Evolutionary conservation across 129 eudicot genomes (phyloP).

Genomic region (Heracleum sosnowskyi): DNA sequence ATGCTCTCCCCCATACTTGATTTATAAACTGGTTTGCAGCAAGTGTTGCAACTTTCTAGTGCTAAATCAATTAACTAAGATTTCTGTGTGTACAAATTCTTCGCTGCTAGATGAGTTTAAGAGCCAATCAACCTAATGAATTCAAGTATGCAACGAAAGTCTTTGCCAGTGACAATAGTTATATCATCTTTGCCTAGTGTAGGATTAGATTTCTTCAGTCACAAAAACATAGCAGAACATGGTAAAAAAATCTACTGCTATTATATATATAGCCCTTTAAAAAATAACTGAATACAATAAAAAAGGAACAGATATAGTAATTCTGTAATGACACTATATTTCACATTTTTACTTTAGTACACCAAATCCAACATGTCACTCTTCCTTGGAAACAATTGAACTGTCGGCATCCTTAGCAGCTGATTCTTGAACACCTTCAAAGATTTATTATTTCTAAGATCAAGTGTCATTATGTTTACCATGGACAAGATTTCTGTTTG

Average conservation of each 20-base stretch:
- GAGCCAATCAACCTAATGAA: too few species aligned
- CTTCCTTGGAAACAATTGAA: background rate
- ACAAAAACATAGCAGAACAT: background rate
- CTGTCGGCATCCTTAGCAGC: background rate
- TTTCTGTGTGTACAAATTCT: background rate
- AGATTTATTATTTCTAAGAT: background rate
- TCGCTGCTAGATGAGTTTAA: too few species aligned
- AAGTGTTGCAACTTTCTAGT: slow-evolving; percentile 61
- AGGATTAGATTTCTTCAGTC: background rate
- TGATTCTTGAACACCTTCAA: background rate
- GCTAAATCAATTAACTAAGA: slow-evolving; percentile 45
- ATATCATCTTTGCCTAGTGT: background rate
- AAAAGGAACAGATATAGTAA: background rate
- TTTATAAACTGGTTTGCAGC: slow-evolving; percentile 20
- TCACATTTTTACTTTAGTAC: too few species aligned
- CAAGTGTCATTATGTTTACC: background rate
- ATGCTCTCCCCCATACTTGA: background rate
- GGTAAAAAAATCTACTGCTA: background rate
- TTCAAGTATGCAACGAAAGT: too few species aligned
- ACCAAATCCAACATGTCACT: background rate
- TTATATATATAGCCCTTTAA: too few species aligned
- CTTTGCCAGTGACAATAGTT: too few species aligned
- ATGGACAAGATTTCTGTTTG: background rate
- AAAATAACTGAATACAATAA: background rate
- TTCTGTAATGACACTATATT: background rate